These are phyloP conservation scores for Umbilicus rupestris DNA, from an alignment of 164 flowering plant species.

Conservation along the genomic window DNA sequence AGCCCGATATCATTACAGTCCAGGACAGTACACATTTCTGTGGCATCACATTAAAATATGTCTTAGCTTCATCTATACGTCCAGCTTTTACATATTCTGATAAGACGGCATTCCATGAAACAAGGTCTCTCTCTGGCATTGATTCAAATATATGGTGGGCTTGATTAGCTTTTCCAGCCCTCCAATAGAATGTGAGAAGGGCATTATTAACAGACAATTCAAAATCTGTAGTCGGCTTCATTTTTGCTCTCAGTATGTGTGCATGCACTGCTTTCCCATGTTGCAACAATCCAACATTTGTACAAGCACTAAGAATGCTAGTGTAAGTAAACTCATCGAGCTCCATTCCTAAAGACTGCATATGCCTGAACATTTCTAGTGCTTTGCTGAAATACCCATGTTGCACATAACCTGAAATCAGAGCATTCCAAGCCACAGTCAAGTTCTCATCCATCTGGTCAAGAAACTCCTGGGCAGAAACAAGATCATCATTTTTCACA, in stretches of 20 bases:
- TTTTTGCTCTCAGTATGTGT: too few relatives aligned
- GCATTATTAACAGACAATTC: too few relatives aligned
- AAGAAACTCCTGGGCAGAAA: slow-evolving; percentile 29
- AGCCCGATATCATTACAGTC: slow-evolving; percentile 43
- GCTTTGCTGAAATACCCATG: slow-evolving; percentile 69
- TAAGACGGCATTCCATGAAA: neutral
- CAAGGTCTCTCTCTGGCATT: neutral
- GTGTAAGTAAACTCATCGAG: slow-evolving; percentile 72
- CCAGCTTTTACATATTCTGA: too few relatives aligned
- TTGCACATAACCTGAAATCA: slow-evolving; percentile 74
- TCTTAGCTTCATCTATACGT: neutral
- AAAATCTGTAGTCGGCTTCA: too few relatives aligned
- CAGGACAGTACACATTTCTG: slow-evolving; percentile 12
- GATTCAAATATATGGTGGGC: too few relatives aligned
- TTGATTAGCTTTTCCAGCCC: too few relatives aligned
- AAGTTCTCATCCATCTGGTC: slow-evolving; percentile 27
- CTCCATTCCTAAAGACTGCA: slow-evolving; percentile 46
- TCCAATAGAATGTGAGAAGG: too few relatives aligned
- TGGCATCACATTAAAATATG: too few relatives aligned
- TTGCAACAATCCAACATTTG: neutral
- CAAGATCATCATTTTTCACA: slow-evolving; percentile 50
- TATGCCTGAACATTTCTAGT: slow-evolving; percentile 40
- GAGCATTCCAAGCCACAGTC: slow-evolving; percentile 82
- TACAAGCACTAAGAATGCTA: slow-evolving; percentile 65
- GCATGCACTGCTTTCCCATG: too few relatives aligned